Evolutionary conservation across 1,139 yeast genomes (phyloP), one percentile per base, ranked within the genome.

Genomic region (Suhomyces kunorum): DNA sequence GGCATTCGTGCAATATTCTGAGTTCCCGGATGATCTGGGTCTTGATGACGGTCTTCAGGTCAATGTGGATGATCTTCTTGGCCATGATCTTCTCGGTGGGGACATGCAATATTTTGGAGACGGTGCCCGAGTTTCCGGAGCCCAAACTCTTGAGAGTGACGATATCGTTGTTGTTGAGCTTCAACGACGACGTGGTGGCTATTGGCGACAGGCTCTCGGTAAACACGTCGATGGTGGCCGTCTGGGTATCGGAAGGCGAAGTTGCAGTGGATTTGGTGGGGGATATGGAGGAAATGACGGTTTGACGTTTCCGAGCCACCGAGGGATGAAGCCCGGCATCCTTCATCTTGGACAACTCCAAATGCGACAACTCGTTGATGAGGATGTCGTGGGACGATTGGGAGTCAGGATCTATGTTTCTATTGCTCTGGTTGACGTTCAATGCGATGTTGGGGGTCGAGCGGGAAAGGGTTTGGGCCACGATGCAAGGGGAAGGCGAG

Each of bases 1-100:
- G 83, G 57, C 97, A 92, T 56, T 87, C 96, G 58, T 89, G 95
- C 76, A 94, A 78, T 28, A 92, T 90, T 47, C 89, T 81, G 42
- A 92, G 70, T 63, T 92, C 99, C 45, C 96, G 75, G 17, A 87
- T 78, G 39, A 92, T 86, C 59, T 90, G 97, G 39, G 88, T 83
- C 53, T 88, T 89, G 12, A 88, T 83, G 24, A 81, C 76, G 39
- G 81, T 81, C 55, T 88, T 88, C 55, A 87, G 83, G 53, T 92
- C 98, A 27, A 92, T 79, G 47, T 86, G 90, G 32, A 94, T 88
- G 38, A 82, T 80, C 58, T 92, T 92, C 51, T 87, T 83, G 12
- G 98, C 98, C 89, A 94, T 87, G 29, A 85, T 78, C 41, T 81
- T 82, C 48, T 90, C 88, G 5, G 92, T 82, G 13, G 98, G 97